Conservation (phyloP, 2,329 filamentous ascomycete species). For the Chaetothyriales sp. region DNA sequence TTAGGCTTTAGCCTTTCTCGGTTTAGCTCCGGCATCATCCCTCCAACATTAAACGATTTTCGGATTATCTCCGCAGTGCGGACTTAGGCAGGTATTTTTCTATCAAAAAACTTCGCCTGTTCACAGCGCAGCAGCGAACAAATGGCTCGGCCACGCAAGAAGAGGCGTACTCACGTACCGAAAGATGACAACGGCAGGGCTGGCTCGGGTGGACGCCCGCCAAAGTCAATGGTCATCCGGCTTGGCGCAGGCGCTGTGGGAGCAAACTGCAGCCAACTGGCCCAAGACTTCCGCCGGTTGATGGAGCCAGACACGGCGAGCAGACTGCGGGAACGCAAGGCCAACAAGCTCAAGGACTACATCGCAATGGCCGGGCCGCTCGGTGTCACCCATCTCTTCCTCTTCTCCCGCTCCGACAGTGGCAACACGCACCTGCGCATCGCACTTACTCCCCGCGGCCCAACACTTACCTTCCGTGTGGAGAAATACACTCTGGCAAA, state of each 20-base stretch:
- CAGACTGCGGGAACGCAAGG: conserved; percentile 64
- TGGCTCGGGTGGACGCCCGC: conserved; percentile 50
- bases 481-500: conserved; percentile 90
- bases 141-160: conserved; percentile 70
- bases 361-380: conserved; percentile 88
- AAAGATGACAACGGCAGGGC: conserved; percentile 46
- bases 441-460: conserved; percentile 73
- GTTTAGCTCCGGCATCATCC: no score
- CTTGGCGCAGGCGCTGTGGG: conserved; percentile 91
- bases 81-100: neutral
- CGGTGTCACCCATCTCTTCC: conserved; percentile 78
- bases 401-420: conserved; percentile 77
- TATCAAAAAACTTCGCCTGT: neutral
- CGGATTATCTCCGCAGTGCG: neutral
- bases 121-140: neutral
- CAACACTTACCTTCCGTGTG: conserved; percentile 84
- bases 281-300: conserved; percentile 76
- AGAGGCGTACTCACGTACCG: conserved; percentile 75
- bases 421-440: conserved; percentile 89
- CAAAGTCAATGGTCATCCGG: conserved; percentile 97
- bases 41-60: no score
- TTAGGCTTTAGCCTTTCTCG: no score
- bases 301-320: conserved; percentile 93
- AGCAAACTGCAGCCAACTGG: conserved; percentile 76
- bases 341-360: conserved; percentile 81